Conservation (phyloP, 192 early-diverging fungal species). For the Entophlyctis helioformis region DNA sequence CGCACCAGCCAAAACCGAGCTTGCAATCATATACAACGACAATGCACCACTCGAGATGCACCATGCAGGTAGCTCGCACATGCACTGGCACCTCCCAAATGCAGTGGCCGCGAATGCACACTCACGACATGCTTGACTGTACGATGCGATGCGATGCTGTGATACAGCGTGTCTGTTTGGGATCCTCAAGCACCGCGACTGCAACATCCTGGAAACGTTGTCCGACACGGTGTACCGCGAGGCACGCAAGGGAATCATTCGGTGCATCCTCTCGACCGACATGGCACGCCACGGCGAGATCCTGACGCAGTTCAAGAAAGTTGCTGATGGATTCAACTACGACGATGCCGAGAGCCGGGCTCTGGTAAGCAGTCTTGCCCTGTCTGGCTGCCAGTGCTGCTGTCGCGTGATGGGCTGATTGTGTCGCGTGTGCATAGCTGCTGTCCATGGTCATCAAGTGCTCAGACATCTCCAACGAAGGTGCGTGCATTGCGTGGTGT, state of each 20-base stretch:
- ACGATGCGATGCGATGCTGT: too few species aligned
- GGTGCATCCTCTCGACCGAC: constrained; percentile 37
- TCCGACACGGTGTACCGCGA: constrained; percentile 13
- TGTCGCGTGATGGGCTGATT: neutral
- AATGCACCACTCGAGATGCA: constrained; percentile 36
- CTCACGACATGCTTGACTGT: too few species aligned
- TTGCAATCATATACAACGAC: constrained; percentile 40
- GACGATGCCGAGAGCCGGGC: constrained; percentile 24
- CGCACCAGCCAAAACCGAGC: constrained; percentile 20
- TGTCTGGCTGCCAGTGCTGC: too few species aligned
- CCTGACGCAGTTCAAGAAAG: constrained; percentile 22
- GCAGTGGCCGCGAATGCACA: too few species aligned
- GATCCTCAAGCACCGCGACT: constrained; percentile 11
- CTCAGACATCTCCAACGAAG: constrained; percentile 27
- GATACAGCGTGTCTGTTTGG: constrained; percentile 10
- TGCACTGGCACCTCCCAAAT: neutral
- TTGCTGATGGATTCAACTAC: constrained; percentile 21
- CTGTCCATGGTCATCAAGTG: constrained; percentile 22
- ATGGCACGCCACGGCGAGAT: constrained; percentile 40
- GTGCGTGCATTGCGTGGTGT: neutral
- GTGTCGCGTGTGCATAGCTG: constrained; percentile 9
- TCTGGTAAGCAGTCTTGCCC: constrained; percentile 8
- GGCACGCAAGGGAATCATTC: constrained; percentile 29
- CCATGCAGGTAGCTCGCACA: constrained; percentile 16
- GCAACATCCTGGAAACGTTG: constrained; percentile 15